These are phyloP conservation scores for Uncinocarpus reesii DNA, from an alignment of 2,329 filamentous ascomycete species.

Conservation along the genomic window DNA sequence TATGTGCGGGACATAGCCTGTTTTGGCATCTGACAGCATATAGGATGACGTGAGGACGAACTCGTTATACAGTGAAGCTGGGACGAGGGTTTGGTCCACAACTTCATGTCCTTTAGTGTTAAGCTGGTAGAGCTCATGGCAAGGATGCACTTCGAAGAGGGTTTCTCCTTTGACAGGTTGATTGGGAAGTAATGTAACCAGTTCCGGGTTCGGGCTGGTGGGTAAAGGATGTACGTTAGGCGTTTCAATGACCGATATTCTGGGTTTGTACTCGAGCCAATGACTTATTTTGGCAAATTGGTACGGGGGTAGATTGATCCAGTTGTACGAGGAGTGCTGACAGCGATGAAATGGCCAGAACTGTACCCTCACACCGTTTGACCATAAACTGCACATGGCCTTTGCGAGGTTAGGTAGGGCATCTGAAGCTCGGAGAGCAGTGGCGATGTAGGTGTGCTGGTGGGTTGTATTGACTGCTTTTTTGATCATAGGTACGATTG, in stretches of 20 bases:
- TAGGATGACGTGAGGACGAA: background rate
- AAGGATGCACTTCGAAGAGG: background rate
- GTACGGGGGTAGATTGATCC: conserved; percentile 3
- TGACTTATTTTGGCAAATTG: conserved; percentile 5
- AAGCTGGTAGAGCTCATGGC: conserved; percentile 1
- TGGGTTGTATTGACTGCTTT: background rate
- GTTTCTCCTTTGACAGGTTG: background rate
- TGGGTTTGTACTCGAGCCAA: background rate
- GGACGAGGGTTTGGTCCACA: background rate
- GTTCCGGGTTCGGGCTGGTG: too few relatives aligned
- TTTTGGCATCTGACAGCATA: background rate
- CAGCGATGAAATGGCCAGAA: background rate
- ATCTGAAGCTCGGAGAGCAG: background rate
- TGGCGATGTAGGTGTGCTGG: conserved; percentile 1
- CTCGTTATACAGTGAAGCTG: conserved; percentile 2
- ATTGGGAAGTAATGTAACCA: too few relatives aligned
- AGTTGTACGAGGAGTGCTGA: background rate
- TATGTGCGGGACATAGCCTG: background rate
- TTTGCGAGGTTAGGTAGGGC: background rate
- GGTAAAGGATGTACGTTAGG: too few relatives aligned
- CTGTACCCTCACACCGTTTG: background rate
- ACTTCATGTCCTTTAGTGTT: background rate
- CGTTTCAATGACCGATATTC: too few relatives aligned
- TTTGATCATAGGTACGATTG: conserved; percentile 1
- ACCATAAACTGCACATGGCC: background rate